Percentiles rank a stretch among this genome's conserved stretches.
phyloP scores from a whole-genome alignment of 2,329 filamentous ascomycete genomes.

The Xylaria sp. region DNA sequence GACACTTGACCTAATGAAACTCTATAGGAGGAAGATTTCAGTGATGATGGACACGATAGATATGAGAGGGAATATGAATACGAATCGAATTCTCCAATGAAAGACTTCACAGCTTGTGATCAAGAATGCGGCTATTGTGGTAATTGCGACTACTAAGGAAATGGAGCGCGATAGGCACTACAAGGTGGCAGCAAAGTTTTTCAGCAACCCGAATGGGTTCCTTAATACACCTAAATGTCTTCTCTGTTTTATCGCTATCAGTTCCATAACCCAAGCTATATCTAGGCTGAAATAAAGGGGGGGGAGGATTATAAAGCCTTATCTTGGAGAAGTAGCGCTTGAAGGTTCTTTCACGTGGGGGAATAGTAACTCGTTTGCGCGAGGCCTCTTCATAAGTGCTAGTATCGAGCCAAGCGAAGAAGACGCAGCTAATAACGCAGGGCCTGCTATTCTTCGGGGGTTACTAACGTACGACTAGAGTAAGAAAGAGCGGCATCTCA shows the following conservation, averaged over 20 bases:
- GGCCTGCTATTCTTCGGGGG: background rate
- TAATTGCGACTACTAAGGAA: background rate
- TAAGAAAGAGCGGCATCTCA: background rate
- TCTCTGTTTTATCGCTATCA: too few relatives aligned
- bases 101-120: background rate
- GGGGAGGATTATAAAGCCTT: too few relatives aligned
- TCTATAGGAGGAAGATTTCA: background rate
- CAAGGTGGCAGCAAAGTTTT: too few relatives aligned
- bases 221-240: too few relatives aligned
- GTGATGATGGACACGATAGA: background rate
- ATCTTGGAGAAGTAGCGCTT: conserved; percentile 10
- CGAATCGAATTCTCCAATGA: background rate
- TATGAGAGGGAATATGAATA: background rate
- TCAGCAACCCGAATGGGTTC: too few relatives aligned
- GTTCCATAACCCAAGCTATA: too few relatives aligned
- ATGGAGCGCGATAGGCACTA: too few relatives aligned
- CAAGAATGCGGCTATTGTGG: background rate
- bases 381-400: conserved; percentile 3
- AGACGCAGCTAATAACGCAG: background rate
- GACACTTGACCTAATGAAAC: background rate
- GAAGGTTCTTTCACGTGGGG: conserved; percentile 14
- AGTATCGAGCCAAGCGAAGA: conserved; percentile 1
- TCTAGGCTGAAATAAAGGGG: too few relatives aligned
- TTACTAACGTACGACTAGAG: background rate
- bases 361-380: background rate